phyloP scores from a whole-genome alignment of 2,329 filamentous ascomycete genomes.

The Albophoma yamanashiensis region DNA sequence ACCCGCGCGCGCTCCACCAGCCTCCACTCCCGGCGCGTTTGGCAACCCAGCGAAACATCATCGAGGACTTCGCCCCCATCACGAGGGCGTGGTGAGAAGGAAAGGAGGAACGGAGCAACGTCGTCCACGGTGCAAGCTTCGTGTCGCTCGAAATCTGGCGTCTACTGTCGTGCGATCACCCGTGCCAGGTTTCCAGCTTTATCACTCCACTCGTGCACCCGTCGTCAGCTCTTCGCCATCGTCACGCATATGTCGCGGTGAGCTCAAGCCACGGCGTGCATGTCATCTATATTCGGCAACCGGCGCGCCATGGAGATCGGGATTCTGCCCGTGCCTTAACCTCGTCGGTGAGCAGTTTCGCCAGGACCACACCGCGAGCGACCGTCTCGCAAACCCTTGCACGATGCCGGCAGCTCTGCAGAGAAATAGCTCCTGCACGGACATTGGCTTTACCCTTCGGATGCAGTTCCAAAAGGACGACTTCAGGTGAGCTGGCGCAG shows the following conservation, averaged over 20 bases:
- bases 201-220: neutral
- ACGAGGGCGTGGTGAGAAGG: neutral
- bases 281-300: neutral
- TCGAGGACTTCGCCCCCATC: neutral
- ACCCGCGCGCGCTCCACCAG: neutral
- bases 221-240: neutral
- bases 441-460: conserved; percentile 65
- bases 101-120: neutral
- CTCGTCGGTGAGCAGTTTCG: neutral
- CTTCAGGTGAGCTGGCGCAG: conserved; percentile 48
- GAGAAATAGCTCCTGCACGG: conserved; percentile 39
- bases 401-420: conserved; percentile 29
- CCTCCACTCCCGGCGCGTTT: neutral
- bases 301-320: neutral
- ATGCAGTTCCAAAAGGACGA: conserved; percentile 61
- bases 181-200: neutral
- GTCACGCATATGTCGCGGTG: neutral
- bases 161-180: conserved; percentile 1
- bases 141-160: neutral
- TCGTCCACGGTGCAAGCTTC: neutral
- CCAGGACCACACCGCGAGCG: neutral
- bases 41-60: neutral
- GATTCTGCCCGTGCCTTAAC: neutral
- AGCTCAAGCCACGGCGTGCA: neutral
- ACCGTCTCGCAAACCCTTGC: neutral